Evolutionary conservation across 345 rosid genomes (phyloP), one percentile per base, ranked within the genome.

Genomic region (Litchi chinensis): DNA sequence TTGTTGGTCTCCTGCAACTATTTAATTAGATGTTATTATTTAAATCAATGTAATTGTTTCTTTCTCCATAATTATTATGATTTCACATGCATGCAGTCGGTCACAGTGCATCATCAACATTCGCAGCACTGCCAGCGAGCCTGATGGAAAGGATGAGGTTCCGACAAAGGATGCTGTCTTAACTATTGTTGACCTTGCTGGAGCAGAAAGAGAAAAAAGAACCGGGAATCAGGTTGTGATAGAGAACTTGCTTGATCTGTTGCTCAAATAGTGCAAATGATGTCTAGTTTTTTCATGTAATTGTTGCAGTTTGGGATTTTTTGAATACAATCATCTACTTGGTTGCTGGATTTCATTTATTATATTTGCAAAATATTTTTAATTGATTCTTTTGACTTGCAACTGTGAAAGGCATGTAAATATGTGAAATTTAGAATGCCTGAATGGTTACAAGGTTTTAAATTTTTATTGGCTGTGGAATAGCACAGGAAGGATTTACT

Each of bases 21-120:
- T 28, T 10, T 5, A 4, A 75, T 46, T 28, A 8, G 0, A 64
- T 74, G 44, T 66, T 8, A 19, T 32, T 13, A n/a, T 10, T 60
- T 54, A n/a, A 18, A 24, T 37, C 12, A 56, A 39, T 56, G 39
- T 66, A 22, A 4, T n/a, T 74, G 50, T 70, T 50, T 18, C 22
- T 19, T n/a, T 69, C 9, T 70, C 46, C 21, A 7, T n/a, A 22
- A 24, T 28, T n/a, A 65, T 65, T 28, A 0, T 28, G 24, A 12
- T 16, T 70, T 68, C 65, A 13, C 72, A 70, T 82, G 24, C 60
- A 80, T 74, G 84, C 89, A 93, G 99, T 82, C 99, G 99, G 73
- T 95, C 99, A 15, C 99, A 95, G 79, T 93, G 99, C 85, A 85
- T 95, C 80, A 95, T 93, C 77, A 95, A 89, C 87, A 82, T 95